phyloP scores from a whole-genome alignment of 2,329 filamentous ascomycete species.

The Lasiodiplodia citricola region DNA sequence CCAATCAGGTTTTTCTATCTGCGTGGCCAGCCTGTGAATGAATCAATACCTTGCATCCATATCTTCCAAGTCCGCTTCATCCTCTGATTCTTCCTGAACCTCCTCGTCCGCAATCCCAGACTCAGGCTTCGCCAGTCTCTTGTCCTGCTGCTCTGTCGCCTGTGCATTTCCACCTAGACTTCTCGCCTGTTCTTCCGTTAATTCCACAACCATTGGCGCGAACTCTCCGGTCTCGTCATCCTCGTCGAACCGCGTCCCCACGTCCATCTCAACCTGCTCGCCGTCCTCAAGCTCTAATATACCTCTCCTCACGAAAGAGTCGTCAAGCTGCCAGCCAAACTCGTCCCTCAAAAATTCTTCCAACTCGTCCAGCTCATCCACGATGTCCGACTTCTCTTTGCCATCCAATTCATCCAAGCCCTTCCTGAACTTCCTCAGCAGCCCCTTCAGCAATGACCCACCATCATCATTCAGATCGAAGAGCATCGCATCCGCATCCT shows the following conservation, averaged over 20 bases:
- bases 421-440: slow-evolving; percentile 60
- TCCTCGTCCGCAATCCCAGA: slow-evolving; percentile 30
- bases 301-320: slow-evolving; percentile 60
- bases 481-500: slow-evolving; percentile 64
- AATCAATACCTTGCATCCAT: slow-evolving; percentile 45
- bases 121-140: slow-evolving; percentile 38
- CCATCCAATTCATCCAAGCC: slow-evolving; percentile 56
- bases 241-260: slow-evolving; percentile 56
- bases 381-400: slow-evolving; percentile 50
- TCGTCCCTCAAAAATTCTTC: slow-evolving; percentile 60
- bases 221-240: slow-evolving; percentile 70
- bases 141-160: slow-evolving; percentile 40
- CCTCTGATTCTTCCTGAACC: slow-evolving; percentile 42
- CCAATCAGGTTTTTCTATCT: background rate
- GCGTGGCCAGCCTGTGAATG: background rate
- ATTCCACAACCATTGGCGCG: slow-evolving; percentile 65
- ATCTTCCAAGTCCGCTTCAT: slow-evolving; percentile 45
- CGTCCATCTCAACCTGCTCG: slow-evolving; percentile 65
- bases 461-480: slow-evolving; percentile 64
- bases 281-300: slow-evolving; percentile 68
- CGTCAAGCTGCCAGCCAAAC: slow-evolving; percentile 64
- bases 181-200: slow-evolving; percentile 51
- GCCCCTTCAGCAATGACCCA: slow-evolving; percentile 56
- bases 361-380: slow-evolving; percentile 60
- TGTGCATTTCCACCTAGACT: slow-evolving; percentile 37